A percentile compares a stretch with the other conserved stretches of the same genome.
phyloP scores from a whole-genome alignment of 352 stramenopile genomes.

The Chrysophaeum taylorii region DNA sequence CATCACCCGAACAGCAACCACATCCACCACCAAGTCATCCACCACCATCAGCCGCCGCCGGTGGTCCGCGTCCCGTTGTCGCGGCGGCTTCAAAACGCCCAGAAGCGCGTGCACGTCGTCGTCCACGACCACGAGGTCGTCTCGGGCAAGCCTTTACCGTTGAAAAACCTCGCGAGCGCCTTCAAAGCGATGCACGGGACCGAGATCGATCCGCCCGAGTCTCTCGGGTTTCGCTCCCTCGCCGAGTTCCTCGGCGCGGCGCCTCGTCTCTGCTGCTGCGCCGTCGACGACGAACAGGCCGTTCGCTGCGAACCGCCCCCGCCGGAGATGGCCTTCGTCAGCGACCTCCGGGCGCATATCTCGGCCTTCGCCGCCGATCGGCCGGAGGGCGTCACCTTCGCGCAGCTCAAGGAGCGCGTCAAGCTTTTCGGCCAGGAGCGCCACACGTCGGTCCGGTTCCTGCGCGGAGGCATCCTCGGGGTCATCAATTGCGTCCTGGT shows the following conservation, averaged over 20 bases:
- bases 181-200: too few species aligned
- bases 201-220: too few species aligned
- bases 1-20: too few species aligned
- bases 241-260: not conserved
- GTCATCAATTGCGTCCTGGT: constrained; percentile 1
- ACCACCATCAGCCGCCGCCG: too few species aligned
- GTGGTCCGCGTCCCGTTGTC: too few species aligned
- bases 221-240: too few species aligned
- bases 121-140: not conserved
- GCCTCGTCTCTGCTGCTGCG: not conserved
- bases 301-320: not conserved
- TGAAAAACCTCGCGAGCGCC: too few species aligned
- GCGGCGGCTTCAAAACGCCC: too few species aligned
- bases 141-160: too few species aligned
- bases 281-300: not conserved
- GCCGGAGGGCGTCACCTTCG: not conserved
- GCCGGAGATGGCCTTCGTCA: not conserved
- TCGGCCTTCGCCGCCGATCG: not conserved
- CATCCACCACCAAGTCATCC: too few species aligned
- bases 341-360: not conserved
- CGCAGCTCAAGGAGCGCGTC: not conserved
- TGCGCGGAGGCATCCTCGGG: not conserved
- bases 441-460: not conserved
- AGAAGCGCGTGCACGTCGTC: not conserved
- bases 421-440: not conserved